Evolutionary conservation across 2,329 filamentous ascomycete genomes (phyloP).

Genomic region (Aureobasidium sp.): DNA sequence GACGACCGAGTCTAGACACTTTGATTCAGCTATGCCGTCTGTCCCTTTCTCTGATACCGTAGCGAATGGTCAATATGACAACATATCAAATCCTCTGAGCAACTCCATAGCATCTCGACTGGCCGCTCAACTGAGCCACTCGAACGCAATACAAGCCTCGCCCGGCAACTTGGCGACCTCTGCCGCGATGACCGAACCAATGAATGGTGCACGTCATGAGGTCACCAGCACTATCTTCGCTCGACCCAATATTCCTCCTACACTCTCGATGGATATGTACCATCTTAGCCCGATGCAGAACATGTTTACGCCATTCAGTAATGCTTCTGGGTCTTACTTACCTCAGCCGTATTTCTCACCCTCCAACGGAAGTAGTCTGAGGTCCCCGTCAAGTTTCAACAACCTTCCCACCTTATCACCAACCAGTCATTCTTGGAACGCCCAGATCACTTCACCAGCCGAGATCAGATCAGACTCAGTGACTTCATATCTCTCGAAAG

Average conservation of each 20-base stretch:
- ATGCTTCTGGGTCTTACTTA: not conserved
- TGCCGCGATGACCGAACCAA: not conserved
- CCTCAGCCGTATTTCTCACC: slow-evolving; percentile 11
- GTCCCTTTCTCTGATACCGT: not conserved
- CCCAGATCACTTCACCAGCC: not conserved
- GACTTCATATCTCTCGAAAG: slow-evolving; percentile 5
- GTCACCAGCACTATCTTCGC: not conserved
- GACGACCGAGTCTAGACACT: not conserved
- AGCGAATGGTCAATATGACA: not conserved
- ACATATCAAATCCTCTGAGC: not conserved
- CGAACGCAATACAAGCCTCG: not conserved
- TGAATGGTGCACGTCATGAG: not conserved
- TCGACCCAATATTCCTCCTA: not conserved
- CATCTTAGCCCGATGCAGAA: not conserved
- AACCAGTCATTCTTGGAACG: not conserved
- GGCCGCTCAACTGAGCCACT: not conserved
- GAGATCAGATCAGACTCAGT: slow-evolving; percentile 10
- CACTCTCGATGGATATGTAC: slow-evolving; percentile 3
- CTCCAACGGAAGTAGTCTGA: not conserved
- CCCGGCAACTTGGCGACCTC: not conserved
- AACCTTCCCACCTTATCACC: not conserved
- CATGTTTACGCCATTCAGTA: not conserved
- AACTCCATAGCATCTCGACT: not conserved
- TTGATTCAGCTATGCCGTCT: not conserved
- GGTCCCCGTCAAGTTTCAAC: not conserved